Evolutionary conservation across 2,329 filamentous ascomycete species (phyloP), one percentile per base, ranked within the genome.

Genomic region (Colletotrichum abscissum): DNA sequence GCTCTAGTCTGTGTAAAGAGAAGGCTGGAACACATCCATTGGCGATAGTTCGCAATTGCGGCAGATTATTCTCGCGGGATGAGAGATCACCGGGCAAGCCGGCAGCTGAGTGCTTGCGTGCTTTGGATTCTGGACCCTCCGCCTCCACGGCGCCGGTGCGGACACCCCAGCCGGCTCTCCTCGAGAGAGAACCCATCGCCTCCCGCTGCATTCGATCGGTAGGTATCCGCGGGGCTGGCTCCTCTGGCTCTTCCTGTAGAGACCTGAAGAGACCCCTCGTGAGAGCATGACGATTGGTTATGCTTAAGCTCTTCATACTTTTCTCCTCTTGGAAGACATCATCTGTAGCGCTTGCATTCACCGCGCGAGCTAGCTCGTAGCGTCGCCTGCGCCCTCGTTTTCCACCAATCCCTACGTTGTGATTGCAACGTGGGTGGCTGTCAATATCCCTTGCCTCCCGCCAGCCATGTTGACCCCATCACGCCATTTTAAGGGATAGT

Each of bases 221-320:
- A 26, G 49, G 46, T 49, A 49, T 42, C 6, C 33, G 33, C 4
- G 30, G 33, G 26, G n/a, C 22, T 33, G 69, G 26, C 26, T 33
- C 14, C 22, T 62, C n/a, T 33, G 69, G 26, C 26, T 33, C 9
- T 16, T 57, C 26, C 28, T 16, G n/a, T 24, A 28, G 30, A 24
- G 5, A 60, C 12, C 14, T 42, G 38, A 42, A 49, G 6, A 7
- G 19, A n/a, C 6, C 42, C 19, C 42, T 11, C 42, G 7, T 49
- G 42, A 19, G n/a, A 49, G 16, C 38, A 19, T 42, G 38, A 19
- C 38, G 19, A 49, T 49, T 30, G 16, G 38, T 24, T 38, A 22
- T 69, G 52, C 69, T 58, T 30, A 63, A 69, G 54, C 28, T 35
- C 30, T 11, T 35, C 63, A 52, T 28, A 9, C 46, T 33, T 22